Percentiles rank a stretch among this genome's conserved stretches.
Evolutionary conservation across 495 filamentous ascomycete species (phyloP).

Genomic region (Podospora australis): DNA sequence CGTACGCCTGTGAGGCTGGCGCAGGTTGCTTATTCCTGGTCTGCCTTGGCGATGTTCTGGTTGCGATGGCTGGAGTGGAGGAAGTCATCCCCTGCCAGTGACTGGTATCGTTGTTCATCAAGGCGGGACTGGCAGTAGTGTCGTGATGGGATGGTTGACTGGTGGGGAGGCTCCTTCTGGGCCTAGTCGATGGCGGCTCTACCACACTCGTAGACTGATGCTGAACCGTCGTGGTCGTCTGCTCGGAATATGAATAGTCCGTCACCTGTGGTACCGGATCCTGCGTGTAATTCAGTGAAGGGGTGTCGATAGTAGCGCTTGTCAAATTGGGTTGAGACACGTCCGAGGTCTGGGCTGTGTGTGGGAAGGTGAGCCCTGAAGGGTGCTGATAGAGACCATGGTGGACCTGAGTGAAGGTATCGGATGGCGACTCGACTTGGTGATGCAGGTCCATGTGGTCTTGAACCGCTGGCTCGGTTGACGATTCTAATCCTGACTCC

Average conservation of each 20-base stretch:
- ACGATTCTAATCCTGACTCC: too few relatives aligned
- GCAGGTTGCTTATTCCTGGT: slow-evolving; percentile 11
- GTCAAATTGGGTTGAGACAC: slow-evolving; percentile 1
- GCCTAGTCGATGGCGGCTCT: neutral
- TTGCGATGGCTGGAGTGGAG: slow-evolving; percentile 1
- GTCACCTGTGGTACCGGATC: slow-evolving; percentile 8
- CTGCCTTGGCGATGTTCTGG: slow-evolving; percentile 16
- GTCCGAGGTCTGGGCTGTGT: slow-evolving; percentile 2
- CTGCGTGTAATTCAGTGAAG: slow-evolving; percentile 7
- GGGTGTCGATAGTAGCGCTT: slow-evolving; percentile 6
- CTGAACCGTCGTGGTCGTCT: neutral
- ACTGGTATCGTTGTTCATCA: slow-evolving; percentile 2
- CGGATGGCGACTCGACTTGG: slow-evolving; percentile 11
- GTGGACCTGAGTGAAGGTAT: slow-evolving; percentile 8
- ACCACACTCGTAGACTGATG: slow-evolving; percentile 1
- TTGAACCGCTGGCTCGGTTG: slow-evolving; percentile 5
- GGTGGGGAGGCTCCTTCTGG: slow-evolving; percentile 7
- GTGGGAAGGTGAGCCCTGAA: slow-evolving; percentile 16
- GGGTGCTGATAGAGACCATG: slow-evolving; percentile 17
- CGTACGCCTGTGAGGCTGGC: slow-evolving; percentile 12
- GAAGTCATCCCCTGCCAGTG: slow-evolving; percentile 15
- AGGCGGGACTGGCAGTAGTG: neutral
- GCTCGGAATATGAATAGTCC: slow-evolving; percentile 7
- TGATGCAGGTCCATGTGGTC: slow-evolving; percentile 8
- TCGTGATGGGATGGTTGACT: slow-evolving; percentile 1